Conservation (phyloP, 1,284 basidiomycete species). For the Ganoderma multipileum region DNA sequence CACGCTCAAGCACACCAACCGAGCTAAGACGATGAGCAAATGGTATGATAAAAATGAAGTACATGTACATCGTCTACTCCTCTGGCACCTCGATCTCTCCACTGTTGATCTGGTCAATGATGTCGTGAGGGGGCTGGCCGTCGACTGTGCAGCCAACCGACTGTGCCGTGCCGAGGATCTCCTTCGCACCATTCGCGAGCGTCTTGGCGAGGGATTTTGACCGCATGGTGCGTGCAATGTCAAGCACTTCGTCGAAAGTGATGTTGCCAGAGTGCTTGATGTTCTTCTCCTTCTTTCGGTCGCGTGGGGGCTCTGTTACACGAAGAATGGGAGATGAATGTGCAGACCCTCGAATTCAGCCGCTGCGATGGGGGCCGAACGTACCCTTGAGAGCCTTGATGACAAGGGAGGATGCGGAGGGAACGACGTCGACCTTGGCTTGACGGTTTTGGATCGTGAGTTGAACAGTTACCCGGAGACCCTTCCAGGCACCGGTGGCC, state of each 20-base stretch:
- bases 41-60: constrained; percentile 29
- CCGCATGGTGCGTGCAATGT: constrained; percentile 97
- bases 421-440: constrained; percentile 96
- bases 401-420: constrained; percentile 97
- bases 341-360: no score
- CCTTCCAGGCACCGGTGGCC: constrained; percentile 98
- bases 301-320: constrained; percentile 92
- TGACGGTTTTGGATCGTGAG: constrained; percentile 99
- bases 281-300: constrained; percentile 99
- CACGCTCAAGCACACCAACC: neutral
- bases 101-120: constrained; percentile 96
- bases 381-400: constrained; percentile 97
- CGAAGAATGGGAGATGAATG: no score
- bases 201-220: constrained; percentile 95
- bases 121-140: constrained; percentile 91
- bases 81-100: constrained; percentile 96
- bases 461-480: constrained; percentile 98
- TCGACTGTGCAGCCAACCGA: constrained; percentile 97
- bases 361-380: no score
- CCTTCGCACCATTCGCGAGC: constrained; percentile 91
- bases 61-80: constrained; percentile 59
- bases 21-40: constrained; percentile 16
- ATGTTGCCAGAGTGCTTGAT: constrained; percentile 98
- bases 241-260: constrained; percentile 92
- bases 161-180: constrained; percentile 95